Percentiles rank a stretch among this genome's conserved stretches.
Evolutionary conservation across 768 basidiomycete species (phyloP).

Genomic region (Pulveroboletus sp.): DNA sequence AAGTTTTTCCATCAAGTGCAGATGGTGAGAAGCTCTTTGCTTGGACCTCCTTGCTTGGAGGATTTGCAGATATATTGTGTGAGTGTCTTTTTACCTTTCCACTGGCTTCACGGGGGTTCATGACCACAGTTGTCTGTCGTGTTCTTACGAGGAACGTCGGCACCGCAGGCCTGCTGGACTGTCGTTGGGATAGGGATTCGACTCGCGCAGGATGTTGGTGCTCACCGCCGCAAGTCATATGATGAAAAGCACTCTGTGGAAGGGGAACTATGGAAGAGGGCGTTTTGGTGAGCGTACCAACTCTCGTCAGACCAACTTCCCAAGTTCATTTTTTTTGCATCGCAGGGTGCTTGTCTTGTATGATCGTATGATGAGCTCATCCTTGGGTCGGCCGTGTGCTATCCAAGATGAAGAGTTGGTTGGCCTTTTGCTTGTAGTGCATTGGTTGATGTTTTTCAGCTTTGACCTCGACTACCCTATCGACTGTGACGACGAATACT

Average conservation of each 20-base stretch:
- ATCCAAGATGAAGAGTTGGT: conserved; percentile 71
- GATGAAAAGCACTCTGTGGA: conserved; percentile 37
- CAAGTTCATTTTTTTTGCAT: neutral
- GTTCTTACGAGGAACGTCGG: conserved; percentile 54
- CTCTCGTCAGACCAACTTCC: neutral
- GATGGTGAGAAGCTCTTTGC: conserved; percentile 52
- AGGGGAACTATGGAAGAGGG: conserved; percentile 58
- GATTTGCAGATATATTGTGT: conserved; percentile 71
- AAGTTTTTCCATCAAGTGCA: conserved; percentile 50
- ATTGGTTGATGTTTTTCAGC: conserved; percentile 30
- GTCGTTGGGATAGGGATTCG: conserved; percentile 59
- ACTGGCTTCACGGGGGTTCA: conserved; percentile 8
- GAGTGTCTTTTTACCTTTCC: conserved; percentile 20
- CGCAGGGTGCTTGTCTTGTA: conserved; percentile 28
- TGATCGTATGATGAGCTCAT: conserved; percentile 37
- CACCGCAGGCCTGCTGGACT: conserved; percentile 66
- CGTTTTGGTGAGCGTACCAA: conserved; percentile 37
- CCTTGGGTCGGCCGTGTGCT: conserved; percentile 61
- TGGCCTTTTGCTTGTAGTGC: neutral
- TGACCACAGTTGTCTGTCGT: conserved; percentile 44
- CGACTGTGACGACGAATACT: conserved; percentile 68
- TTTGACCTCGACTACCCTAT: conserved; percentile 60
- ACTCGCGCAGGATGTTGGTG: conserved; percentile 56
- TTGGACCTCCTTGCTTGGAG: conserved; percentile 55
- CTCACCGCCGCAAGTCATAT: conserved; percentile 41